Conservation (phyloP, 2,329 filamentous ascomycete genomes). For the Phyllosticta paracitricarpa region DNA sequence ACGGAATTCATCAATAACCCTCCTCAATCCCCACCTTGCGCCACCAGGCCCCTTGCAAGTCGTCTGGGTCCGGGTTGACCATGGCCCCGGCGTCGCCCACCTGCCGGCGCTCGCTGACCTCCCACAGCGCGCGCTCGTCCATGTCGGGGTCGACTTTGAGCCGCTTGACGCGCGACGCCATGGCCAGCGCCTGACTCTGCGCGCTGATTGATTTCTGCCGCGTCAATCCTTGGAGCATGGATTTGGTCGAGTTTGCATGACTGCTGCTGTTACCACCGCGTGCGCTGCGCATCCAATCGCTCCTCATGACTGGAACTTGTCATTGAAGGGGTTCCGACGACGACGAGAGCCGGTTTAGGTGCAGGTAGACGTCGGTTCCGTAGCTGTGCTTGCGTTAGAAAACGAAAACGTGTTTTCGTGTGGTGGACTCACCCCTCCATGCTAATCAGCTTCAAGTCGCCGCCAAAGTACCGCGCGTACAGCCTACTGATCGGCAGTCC, state of each 20-base stretch:
- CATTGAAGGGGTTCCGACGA: constrained; percentile 97
- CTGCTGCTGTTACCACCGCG: constrained; percentile 24
- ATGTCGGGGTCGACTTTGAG: constrained; percentile 43
- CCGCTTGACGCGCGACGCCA: constrained; percentile 46
- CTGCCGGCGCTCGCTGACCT: constrained; percentile 79
- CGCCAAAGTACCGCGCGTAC: constrained; percentile 95
- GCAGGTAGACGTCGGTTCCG: constrained; percentile 95
- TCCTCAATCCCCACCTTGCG: constrained; percentile 41
- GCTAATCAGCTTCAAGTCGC: constrained; percentile 92
- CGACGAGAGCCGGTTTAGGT: constrained; percentile 89
- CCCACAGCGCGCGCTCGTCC: constrained; percentile 36
- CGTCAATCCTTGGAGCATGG: constrained; percentile 53
- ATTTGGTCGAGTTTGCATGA: constrained; percentile 15
- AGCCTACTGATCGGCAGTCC: constrained; percentile 87
- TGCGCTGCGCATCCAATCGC: constrained; percentile 41
- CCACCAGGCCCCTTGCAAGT: constrained; percentile 31
- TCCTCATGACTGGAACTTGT: constrained; percentile 79
- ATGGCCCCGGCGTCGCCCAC: constrained; percentile 79
- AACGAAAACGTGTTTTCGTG: not conserved
- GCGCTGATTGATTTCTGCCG: constrained; percentile 16
- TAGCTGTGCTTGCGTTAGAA: constrained; percentile 50
- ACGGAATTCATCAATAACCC: not conserved
- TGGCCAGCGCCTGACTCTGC: constrained; percentile 16
- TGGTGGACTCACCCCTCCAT: constrained; percentile 79
- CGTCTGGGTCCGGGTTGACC: constrained; percentile 40